Conservation (phyloP, 2,329 filamentous ascomycete species). For the Endocalyx cinctus region DNA sequence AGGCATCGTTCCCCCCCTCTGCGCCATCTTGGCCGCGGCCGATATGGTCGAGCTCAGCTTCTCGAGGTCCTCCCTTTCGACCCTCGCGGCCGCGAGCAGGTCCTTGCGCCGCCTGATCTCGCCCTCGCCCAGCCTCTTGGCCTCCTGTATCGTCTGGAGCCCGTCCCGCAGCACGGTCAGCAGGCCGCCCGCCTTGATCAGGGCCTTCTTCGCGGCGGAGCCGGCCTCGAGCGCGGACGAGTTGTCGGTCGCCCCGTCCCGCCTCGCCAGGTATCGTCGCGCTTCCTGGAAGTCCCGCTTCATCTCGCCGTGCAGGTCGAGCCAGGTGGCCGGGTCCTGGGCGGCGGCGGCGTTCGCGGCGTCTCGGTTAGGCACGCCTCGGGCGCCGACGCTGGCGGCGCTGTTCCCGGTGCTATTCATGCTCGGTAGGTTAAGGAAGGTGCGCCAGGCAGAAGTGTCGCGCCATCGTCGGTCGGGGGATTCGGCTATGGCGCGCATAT, state of each 20-base stretch:
- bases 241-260: conserved; percentile 56
- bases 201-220: conserved; percentile 67
- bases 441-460: conserved; percentile 65
- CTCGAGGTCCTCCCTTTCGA: conserved; percentile 73
- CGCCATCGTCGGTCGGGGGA: conserved; percentile 73
- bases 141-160: conserved; percentile 51
- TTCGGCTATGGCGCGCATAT: conserved; percentile 67
- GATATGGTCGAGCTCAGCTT: conserved; percentile 57
- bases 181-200: conserved; percentile 64
- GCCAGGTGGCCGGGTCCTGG: conserved; percentile 64
- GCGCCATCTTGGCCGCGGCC: conserved; percentile 34
- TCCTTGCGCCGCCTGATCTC: conserved; percentile 70
- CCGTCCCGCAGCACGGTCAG: conserved; percentile 63
- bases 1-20: conserved; percentile 39
- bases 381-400: conserved; percentile 42
- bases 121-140: conserved; percentile 61
- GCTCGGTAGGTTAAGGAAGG: conserved; percentile 66
- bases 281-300: conserved; percentile 67
- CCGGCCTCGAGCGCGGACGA: conserved; percentile 55
- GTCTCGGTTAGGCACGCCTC: conserved; percentile 23
- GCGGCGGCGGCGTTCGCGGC: conserved; percentile 38
- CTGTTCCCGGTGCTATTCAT: conserved; percentile 43
- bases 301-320: conserved; percentile 71
- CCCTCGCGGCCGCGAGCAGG: conserved; percentile 62
- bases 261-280: conserved; percentile 58